Evolutionary conservation across 495 filamentous ascomycete genomes (phyloP), one percentile per base, ranked within the genome.

Genomic region (Margaritispora aquatica): DNA sequence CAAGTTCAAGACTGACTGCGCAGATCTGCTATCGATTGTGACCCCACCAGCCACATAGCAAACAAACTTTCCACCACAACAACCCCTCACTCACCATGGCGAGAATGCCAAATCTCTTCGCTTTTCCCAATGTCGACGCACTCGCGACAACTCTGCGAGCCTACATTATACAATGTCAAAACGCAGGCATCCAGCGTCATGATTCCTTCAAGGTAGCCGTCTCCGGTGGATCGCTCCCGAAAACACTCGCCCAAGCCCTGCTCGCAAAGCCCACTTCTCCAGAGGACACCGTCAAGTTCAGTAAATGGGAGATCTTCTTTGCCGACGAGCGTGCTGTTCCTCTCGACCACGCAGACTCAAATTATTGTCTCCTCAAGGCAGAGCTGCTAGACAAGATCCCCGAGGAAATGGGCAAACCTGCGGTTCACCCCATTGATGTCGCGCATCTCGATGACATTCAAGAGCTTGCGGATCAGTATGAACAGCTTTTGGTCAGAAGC

Each of bases 271-370:
- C 83, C 19, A 75, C 80, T 58, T 83, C 79, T 34, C 70, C 75
- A 11, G 84, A 86, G 24, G 85, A 90, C 59, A 77, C 74, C 8
- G 72, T 91, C 56, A 76, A 85, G 63, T 97, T 93, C 78, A 76
- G 78, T 68, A 91, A 88, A 68, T 98, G 94, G 94, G 88, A 97
- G 65, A 88, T 98, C 69, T 98, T 97, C 81, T 97, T 96, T 74
- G 93, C 93, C 62, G 94, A 98, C 66, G 94, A 98, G 80, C 89
- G 94, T 63, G 87, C 87, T 26, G 95, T 98, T 26, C 90, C 95
- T 10, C 86, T 97, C 65, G 84, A 92, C 70, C 85, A 97, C 73
- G 77, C 80, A 48, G 95, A 98, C 75, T 96, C 91, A 76, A 98
- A 97, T 76, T 96, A 97, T 74, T 82, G 74, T 46, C 82, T 96